Evolutionary conservation across 345 rosid genomes (phyloP).

Genomic region (Stellera chamaejasme): DNA sequence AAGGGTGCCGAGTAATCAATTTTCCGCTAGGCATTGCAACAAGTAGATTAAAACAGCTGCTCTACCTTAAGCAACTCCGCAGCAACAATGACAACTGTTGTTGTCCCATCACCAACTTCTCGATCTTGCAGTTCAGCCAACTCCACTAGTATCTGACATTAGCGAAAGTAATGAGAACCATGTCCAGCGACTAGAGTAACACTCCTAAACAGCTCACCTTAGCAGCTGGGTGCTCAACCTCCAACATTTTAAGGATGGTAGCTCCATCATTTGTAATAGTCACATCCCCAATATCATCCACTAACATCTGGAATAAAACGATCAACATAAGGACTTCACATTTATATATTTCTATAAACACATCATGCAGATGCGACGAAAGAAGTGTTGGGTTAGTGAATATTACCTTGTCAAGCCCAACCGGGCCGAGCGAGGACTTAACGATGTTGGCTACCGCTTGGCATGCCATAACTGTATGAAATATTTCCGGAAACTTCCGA

Average conservation of each 20-base stretch:
- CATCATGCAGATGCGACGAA: background rate
- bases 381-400: background rate
- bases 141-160: conserved; percentile 79
- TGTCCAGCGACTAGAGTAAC: background rate
- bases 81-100: conserved; percentile 91
- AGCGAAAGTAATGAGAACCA: background rate
- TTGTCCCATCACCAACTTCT: conserved; percentile 98
- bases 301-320: conserved; percentile 60
- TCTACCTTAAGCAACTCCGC: conserved; percentile 85
- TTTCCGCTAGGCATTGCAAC: background rate
- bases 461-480: conserved; percentile 68
- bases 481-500: background rate
- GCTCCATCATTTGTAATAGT: conserved; percentile 96
- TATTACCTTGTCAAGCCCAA: conserved; percentile 92
- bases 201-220: conserved; percentile 34
- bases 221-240: conserved; percentile 98
- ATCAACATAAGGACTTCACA: background rate
- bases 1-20: conserved; percentile 4
- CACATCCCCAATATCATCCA: conserved; percentile 94
- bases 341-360: background rate
- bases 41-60: conserved; percentile 2
- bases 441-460: conserved; percentile 96
- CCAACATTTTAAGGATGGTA: conserved; percentile 87
- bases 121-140: conserved; percentile 97
- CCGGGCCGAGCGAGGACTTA: conserved; percentile 92